Evolutionary conservation across 768 basidiomycete species (phyloP).

Genomic region (Imleria badia): DNA sequence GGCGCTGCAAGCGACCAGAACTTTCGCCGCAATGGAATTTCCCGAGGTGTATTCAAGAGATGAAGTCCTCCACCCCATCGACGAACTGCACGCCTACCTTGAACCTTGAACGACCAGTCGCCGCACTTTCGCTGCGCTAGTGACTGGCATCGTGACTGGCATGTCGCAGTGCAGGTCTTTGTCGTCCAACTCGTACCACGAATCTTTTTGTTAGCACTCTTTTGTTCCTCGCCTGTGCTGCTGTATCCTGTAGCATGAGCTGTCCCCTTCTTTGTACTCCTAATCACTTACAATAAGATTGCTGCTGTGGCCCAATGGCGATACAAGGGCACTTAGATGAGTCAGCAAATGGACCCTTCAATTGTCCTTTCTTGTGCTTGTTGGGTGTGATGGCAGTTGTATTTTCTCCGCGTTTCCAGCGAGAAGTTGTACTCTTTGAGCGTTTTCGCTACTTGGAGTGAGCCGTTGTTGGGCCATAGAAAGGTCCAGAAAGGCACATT

Average conservation of each 20-base stretch:
- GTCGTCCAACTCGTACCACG: background rate
- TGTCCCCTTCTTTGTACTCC: conserved; percentile 11
- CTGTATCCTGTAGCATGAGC: conserved; percentile 1
- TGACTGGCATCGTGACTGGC: background rate
- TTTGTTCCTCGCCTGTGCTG: background rate
- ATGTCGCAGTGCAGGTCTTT: background rate
- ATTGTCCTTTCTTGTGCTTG: conserved; percentile 12
- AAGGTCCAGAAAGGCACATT: background rate
- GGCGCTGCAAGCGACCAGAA: background rate
- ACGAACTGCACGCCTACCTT: conserved; percentile 26
- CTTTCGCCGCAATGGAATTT: background rate
- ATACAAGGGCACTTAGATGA: conserved; percentile 8
- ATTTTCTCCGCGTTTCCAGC: conserved; percentile 1
- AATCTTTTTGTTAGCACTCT: conserved; percentile 1
- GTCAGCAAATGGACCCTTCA: conserved; percentile 7
- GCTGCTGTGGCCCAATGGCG: conserved; percentile 1
- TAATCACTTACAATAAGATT: conserved; percentile 7
- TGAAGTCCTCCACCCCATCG: conserved; percentile 12
- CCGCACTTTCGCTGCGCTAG: conserved; percentile 1
- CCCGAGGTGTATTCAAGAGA: background rate
- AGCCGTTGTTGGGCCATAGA: background rate
- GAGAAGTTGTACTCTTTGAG: conserved; percentile 11
- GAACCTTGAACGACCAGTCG: conserved; percentile 6
- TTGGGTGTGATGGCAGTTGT: background rate
- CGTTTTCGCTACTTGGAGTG: background rate